Evolutionary conservation across 2,329 filamentous ascomycete genomes (phyloP).

Genomic region (Rosellinia necatrix): DNA sequence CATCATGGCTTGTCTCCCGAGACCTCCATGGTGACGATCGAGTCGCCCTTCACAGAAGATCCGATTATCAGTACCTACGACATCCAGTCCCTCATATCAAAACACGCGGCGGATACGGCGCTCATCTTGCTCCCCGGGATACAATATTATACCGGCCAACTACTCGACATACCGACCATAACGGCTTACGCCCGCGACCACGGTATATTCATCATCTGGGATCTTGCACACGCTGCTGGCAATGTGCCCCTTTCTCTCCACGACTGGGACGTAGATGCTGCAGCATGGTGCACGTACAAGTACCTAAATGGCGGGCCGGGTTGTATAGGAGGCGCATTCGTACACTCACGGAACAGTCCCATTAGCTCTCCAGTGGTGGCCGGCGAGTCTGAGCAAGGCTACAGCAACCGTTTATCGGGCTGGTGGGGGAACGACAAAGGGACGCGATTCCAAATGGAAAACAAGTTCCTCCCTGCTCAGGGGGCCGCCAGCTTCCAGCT

Average conservation of each 20-base stretch:
- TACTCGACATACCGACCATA: conserved; percentile 74
- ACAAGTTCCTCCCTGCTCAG: conserved; percentile 69
- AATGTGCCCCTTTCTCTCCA: conserved; percentile 75
- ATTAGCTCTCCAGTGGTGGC: conserved; percentile 41
- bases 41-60: conserved; percentile 57
- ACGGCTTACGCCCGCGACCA: conserved; percentile 70
- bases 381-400: conserved; percentile 43
- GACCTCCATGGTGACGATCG: conserved; percentile 71
- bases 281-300: conserved; percentile 83
- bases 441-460: conserved; percentile 77
- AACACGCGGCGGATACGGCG: conserved; percentile 68
- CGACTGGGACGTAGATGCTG: conserved; percentile 78
- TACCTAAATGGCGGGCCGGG: conserved; percentile 80
- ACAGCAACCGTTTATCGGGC: conserved; percentile 66
- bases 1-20: conserved; percentile 67
- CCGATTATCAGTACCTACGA: conserved; percentile 65
- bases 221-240: conserved; percentile 78
- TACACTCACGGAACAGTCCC: conserved; percentile 68
- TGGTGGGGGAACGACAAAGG: conserved; percentile 81
- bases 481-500: conserved; percentile 79
- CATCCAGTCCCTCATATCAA: conserved; percentile 69
- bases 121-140: conserved; percentile 77
- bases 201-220: conserved; percentile 75
- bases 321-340: conserved; percentile 73
- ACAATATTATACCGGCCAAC: conserved; percentile 81